A percentile compares a stretch with the other conserved stretches of the same genome.
Conservation (phyloP, 768 basidiomycete genomes). For the Boletus tylopilopsis region DNA sequence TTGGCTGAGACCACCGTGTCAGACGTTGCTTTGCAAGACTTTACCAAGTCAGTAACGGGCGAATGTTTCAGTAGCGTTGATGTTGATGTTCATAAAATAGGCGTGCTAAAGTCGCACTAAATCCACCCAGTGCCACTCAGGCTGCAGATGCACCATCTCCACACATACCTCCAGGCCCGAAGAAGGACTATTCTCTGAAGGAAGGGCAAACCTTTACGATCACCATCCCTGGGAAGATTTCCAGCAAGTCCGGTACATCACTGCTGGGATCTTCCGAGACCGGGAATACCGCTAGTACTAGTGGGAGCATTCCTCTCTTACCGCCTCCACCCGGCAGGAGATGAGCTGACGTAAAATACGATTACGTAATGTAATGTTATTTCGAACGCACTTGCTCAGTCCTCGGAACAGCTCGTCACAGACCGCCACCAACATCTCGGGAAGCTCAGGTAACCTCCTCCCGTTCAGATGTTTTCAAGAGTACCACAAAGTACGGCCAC, state of each 20-base stretch:
- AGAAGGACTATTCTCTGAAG: constrained; percentile 92
- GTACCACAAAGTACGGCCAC: constrained; percentile 38
- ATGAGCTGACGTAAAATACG: constrained; percentile 26
- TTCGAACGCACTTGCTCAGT: constrained; percentile 5
- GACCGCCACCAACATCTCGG: constrained; percentile 7
- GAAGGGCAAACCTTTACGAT: constrained; percentile 95
- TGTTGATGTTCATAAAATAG: constrained; percentile 37
- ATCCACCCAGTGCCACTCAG: constrained; percentile 46
- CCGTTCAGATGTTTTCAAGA: constrained; percentile 53
- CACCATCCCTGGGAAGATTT: constrained; percentile 73
- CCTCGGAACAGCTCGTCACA: constrained; percentile 1
- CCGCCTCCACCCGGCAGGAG: constrained; percentile 76
- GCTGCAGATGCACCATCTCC: constrained; percentile 52
- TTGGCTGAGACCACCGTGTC: constrained; percentile 6
- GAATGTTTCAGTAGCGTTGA: neutral
- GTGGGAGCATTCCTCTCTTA: constrained; percentile 59
- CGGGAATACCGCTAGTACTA: constrained; percentile 23
- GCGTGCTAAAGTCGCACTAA: constrained; percentile 60
- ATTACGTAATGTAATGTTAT: constrained; percentile 18
- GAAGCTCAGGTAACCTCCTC: constrained; percentile 2
- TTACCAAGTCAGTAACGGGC: constrained; percentile 58
- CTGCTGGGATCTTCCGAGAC: constrained; percentile 36
- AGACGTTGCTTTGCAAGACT: constrained; percentile 87
- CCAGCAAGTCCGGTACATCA: constrained; percentile 34
- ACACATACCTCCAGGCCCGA: constrained; percentile 70